Conservation (phyloP, 106 monocot genomes). For the Dioscorea dumetorum region DNA sequence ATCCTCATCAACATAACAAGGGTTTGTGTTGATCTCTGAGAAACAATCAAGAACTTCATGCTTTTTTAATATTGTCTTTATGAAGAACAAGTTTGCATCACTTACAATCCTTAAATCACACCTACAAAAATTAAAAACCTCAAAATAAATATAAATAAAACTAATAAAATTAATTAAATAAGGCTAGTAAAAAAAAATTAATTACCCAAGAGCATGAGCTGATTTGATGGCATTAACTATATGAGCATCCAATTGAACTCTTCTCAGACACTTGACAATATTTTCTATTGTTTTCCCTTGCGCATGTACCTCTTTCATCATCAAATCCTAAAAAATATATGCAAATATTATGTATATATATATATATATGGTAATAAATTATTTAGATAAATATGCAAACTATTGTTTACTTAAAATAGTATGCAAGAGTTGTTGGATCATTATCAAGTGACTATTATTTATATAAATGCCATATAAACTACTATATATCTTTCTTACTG, state of each 20-base stretch:
- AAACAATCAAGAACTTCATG: constrained; percentile 24
- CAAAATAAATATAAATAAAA: no score
- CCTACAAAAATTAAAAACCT: background rate
- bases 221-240: constrained; percentile 21
- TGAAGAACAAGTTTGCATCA: constrained; percentile 33
- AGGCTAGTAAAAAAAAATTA: background rate
- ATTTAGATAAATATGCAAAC: no score
- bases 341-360: background rate
- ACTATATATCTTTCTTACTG: no score
- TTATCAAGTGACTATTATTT: no score
- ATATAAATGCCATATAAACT: no score
- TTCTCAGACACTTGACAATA: constrained; percentile 15
- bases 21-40: constrained; percentile 39
- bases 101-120: constrained; percentile 40
- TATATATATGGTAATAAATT: no score
- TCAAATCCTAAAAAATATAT: constrained; percentile 15
- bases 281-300: constrained; percentile 17
- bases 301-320: constrained; percentile 28
- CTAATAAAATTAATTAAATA: background rate
- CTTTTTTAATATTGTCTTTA: constrained; percentile 23
- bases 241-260: constrained; percentile 20
- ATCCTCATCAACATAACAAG: constrained; percentile 18
- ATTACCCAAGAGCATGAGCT: constrained; percentile 30
- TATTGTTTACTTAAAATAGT: no score
- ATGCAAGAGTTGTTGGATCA: no score